Base-by-base conservation (phyloP, 345 rosid species). In the Murraya koenigii region DNA sequence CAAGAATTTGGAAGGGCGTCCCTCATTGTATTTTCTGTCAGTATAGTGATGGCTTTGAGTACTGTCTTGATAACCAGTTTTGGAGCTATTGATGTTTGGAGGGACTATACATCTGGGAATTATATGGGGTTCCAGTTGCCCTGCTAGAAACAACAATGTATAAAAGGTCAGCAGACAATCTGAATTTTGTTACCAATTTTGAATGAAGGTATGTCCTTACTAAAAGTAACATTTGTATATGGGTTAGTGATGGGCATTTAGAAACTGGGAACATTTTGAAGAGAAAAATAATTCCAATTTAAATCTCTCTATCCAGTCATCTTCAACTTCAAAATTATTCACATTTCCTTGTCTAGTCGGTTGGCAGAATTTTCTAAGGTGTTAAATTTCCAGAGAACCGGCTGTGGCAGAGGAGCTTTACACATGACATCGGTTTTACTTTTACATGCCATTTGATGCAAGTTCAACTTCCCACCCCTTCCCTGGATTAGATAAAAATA, bases 11-110 rank as follows among this genome's bases (percentile, higher is more conserved):
- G 98, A 25, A 87, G 98, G 62, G 97, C 95, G 30, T 95, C 99
- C 3, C 82, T 92, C 38, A 93, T 95, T 6, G 96, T 93, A 20
- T 95, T 95, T 84, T 95, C 94, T 0, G 92, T 94, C 59, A 82
- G 92, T 67, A 87, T 72, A 2, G 98, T 90, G 28, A 93, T 93
- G 98, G 95, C 91, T 32, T 75, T 91, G 84, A 91, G 98, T 39
- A 82, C 94, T 3, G 82, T 92, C 76, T 76, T 95, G 74, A 88
- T 92, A 68, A 93, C 97, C 79, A 87, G 93, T 75, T 93, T 86
- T 72, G 93, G 94, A 73, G 90, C 89, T 67, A 78, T 90, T 41
- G 81, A 95, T 52, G 83, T 86, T 33, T 95, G 91, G 97, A 87
- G 85, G 28, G 89, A 93, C 67, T 90, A 75, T 56, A 52, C 39